Base-by-base conservation (phyloP, 352 stramenopile species). In the Pythium brachiatum region DNA sequence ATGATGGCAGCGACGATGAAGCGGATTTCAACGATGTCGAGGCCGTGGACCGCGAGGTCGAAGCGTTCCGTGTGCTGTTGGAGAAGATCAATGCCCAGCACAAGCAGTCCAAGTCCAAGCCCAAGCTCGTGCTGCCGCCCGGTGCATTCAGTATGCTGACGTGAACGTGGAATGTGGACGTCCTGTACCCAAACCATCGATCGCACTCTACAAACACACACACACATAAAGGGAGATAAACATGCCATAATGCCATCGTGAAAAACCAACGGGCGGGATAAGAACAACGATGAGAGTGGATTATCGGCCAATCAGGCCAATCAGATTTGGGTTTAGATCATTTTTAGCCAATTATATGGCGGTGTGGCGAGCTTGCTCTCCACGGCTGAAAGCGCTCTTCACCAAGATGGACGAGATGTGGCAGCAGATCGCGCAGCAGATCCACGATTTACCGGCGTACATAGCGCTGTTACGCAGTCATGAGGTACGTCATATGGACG, bases 81-180 rank as follows among this genome's bases (percentile, higher is more conserved):
- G 83, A 90, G 65, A 83, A 86, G 62, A 89, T 90, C 63, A 83
- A 86, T 62, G 41, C 75, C 12, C 76, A 88, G 60, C 76, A 89
- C 51, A 68, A 69, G n/a, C 54, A 71, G 60, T 53, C 38, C 52
- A 74, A 72, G 44, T 74, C 73, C 36, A 79, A 79, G 54, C 81
- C 84, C 66, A 92, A 92, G 64, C 62, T 92, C 53, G 80, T 90
- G 75, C 72, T 92, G 50, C 83, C 80, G 39, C 80, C 80, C 0
- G 83, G 80, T 9, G 73, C 83, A 0, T 89, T 92, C 51, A 47
- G 34, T 31, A 20, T 50, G 12, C 15, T 44, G 34, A 31, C 50
- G 39, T 39, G 44, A 29, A 46, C 6, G 27, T 43, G 15, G 46
- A 53, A n/a, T 21, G 46, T 7, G 23, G 44, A 18, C 8, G n/a